These are phyloP conservation scores for Bryopsis sp. DNA, from an alignment of 139 green algal genomes.

Conservation along the genomic window DNA sequence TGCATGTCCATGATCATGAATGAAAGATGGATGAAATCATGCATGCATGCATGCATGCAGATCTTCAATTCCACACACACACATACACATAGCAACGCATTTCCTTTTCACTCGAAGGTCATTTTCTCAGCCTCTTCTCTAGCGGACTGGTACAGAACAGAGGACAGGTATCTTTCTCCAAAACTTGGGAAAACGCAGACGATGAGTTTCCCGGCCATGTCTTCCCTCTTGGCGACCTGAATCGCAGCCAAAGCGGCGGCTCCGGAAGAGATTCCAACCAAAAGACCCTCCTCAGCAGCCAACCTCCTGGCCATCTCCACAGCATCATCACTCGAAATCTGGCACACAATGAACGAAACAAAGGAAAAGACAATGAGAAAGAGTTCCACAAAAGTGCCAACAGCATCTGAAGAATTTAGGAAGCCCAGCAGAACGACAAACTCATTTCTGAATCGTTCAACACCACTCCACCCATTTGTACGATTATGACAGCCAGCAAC, in stretches of 20 bases:
- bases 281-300: constrained; percentile 79
- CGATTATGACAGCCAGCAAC: too few species aligned
- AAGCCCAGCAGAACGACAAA: too few species aligned
- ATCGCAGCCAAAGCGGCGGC: constrained; percentile 52
- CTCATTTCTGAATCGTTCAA: too few species aligned
- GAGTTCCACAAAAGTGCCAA: not conserved
- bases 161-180: constrained; percentile 83
- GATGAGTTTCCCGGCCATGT: constrained; percentile 81
- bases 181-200: constrained; percentile 82
- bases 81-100: not conserved
- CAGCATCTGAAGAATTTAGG: not conserved
- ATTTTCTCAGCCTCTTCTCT: constrained; percentile 78
- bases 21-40: too few species aligned
- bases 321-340: constrained; percentile 67
- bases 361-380: too few species aligned
- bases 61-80: not conserved
- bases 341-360: too few species aligned
- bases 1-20: too few species aligned
- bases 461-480: too few species aligned
- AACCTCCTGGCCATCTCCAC: constrained; percentile 78
- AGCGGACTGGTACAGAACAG: constrained; percentile 73
- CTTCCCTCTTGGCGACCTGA: constrained; percentile 66
- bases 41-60: too few species aligned
- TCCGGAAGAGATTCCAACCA: constrained; percentile 80
- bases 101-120: constrained; percentile 45